Evolutionary conservation across 805 yeast species (phyloP).

Genomic region (Sugiyamaella mastotermitis): DNA sequence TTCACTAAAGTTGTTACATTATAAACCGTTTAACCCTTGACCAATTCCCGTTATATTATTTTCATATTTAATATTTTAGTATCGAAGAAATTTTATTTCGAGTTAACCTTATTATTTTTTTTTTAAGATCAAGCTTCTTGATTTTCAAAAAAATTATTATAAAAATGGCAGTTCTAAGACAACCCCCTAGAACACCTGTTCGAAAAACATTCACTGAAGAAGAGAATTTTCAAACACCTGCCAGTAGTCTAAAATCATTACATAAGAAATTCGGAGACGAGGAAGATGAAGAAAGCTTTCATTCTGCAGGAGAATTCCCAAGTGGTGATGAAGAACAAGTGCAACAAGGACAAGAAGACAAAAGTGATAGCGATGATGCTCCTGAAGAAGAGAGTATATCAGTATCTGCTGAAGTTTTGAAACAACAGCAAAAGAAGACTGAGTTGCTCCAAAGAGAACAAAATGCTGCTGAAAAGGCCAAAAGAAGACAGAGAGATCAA

Average conservation of each 20-base stretch:
- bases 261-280: slow-evolving; percentile 11
- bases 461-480: slow-evolving; percentile 17
- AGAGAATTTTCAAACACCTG: no score
- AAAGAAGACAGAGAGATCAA: slow-evolving; percentile 25
- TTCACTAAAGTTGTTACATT: no score
- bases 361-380: slow-evolving; percentile 28
- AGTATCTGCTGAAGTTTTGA: slow-evolving; percentile 16
- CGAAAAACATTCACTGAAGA: neutral
- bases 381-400: slow-evolving; percentile 31
- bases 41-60: no score
- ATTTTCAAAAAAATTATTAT: no score
- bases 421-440: slow-evolving; percentile 9
- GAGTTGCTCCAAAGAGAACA: slow-evolving; percentile 11
- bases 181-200: slow-evolving; percentile 10
- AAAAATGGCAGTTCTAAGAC: slow-evolving; percentile 7
- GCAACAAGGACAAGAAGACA: neutral
- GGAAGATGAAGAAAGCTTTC: slow-evolving; percentile 1
- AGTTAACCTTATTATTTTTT: no score
- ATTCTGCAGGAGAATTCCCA: neutral
- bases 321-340: neutral
- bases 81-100: no score
- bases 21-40: no score
- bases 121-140: no score
- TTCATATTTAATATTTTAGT: no score
- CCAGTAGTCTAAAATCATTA: no score